Evolutionary conservation across 2,329 filamentous ascomycete species (phyloP), one percentile per base, ranked within the genome.

Genomic region (Septoria linicola): DNA sequence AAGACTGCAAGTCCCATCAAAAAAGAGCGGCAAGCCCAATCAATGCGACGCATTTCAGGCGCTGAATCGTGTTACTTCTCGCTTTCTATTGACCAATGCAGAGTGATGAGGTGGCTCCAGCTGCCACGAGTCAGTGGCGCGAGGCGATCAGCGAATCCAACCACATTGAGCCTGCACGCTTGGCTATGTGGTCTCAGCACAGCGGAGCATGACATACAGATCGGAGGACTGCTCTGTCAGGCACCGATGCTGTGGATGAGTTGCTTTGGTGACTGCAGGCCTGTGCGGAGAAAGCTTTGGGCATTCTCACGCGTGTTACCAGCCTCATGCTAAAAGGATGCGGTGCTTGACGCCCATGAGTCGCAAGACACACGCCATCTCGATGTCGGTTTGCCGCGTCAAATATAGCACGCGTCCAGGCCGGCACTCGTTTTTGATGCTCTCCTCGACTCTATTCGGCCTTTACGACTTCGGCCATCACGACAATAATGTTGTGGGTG

Each of bases 61-160:
- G n/a, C 45, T 49, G 51, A 53, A 36, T 53, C 51, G 51, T 53
- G 44, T 48, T 48, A 35, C 44, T 48, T 48, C 44, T 41, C 34
- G 41, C 40, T 16, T 19, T 40, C 32, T 32, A 34, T 19, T 36
- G 41, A 11, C 19, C 17, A 39, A 43, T 53, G 51, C 51, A 53
- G 40, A 45, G 40, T 53, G 51, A 53, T 53, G 51, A 45, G 45
- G 51, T 53, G 51, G 51, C 51, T 43, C 27, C 39, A 45, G 51
- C 45, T 25, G 32, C 44, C 51, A 49, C 51, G 51, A 53, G 51
- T 53, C 51, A 53, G 51, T 36, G 45, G 34, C 34, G 30, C 51
- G 17, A 39, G 25, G 23, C 25, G 51, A 53, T 53, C 45, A 36
- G 45, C 45, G 27, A 45, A 32, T 35, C 45, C 51, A 53, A 49